A percentile compares a stretch with the other conserved stretches of the same genome.
Evolutionary conservation across 2,329 filamentous ascomycete species (phyloP).

Genomic region (Sarocladiaceae sp.): DNA sequence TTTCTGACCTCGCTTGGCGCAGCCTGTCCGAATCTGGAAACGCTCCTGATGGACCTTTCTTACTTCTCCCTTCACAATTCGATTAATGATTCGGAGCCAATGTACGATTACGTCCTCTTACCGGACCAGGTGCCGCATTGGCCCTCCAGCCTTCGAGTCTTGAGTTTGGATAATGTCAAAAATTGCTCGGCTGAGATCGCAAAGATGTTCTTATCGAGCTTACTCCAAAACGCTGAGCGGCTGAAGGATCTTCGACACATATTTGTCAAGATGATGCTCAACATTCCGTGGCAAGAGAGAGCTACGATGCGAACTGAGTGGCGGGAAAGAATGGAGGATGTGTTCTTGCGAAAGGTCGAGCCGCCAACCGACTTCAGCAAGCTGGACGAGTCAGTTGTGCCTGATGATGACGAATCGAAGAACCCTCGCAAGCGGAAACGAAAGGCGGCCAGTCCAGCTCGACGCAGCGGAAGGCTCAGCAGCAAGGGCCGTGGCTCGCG

Average conservation of each 20-base stretch:
- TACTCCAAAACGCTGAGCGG: slow-evolving; percentile 65
- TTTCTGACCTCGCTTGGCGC: slow-evolving; percentile 65
- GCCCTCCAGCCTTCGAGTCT: slow-evolving; percentile 64
- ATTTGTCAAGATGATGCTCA: slow-evolving; percentile 71
- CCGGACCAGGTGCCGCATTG: slow-evolving; percentile 67
- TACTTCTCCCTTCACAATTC: slow-evolving; percentile 69
- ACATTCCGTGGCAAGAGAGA: slow-evolving; percentile 77
- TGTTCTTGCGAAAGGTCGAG: slow-evolving; percentile 54
- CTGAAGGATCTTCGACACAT: slow-evolving; percentile 66
- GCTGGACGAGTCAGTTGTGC: not conserved
- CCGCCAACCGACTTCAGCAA: slow-evolving; percentile 28
- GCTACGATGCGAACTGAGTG: slow-evolving; percentile 75
- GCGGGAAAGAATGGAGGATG: slow-evolving; percentile 63
- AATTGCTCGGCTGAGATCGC: slow-evolving; percentile 53
- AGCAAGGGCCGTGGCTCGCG: slow-evolving; percentile 12
- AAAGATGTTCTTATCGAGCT: slow-evolving; percentile 72
- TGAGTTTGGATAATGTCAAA: slow-evolving; percentile 33
- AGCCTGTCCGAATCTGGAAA: slow-evolving; percentile 66
- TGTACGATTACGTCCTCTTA: slow-evolving; percentile 66
- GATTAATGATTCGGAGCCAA: slow-evolving; percentile 68
- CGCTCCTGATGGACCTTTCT: slow-evolving; percentile 71
- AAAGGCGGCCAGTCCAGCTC: slow-evolving; percentile 20
- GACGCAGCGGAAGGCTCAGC: slow-evolving; percentile 32
- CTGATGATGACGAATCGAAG: not conserved
- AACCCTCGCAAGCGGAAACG: slow-evolving; percentile 12